Percentiles rank a stretch among this genome's conserved stretches.
These are phyloP conservation scores for Aspergillus cejpii DNA, from an alignment of 2,329 filamentous ascomycete species.

Conservation along the genomic window DNA sequence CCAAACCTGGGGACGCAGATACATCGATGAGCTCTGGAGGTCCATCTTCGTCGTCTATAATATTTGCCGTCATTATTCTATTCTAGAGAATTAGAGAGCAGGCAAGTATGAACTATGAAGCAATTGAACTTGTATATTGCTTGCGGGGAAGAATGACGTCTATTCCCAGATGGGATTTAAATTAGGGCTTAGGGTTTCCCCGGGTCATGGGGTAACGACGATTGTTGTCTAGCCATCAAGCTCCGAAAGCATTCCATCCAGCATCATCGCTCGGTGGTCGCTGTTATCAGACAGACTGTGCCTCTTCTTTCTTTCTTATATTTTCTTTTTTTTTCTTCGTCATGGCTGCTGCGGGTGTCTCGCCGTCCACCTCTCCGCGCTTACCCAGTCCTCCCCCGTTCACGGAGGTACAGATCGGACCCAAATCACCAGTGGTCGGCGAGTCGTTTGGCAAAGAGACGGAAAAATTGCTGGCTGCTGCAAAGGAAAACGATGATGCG, in stretches of 20 bases:
- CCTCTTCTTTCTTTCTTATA: not conserved
- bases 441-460: constrained; percentile 55
- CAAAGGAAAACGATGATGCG: constrained; percentile 60
- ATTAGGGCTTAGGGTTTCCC: constrained; percentile 33
- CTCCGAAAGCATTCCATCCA: constrained; percentile 14
- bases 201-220: constrained; percentile 23
- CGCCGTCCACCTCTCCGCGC: constrained; percentile 71
- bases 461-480: constrained; percentile 47
- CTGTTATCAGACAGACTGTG: not conserved
- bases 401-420: constrained; percentile 85
- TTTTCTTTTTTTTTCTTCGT: constrained; percentile 6
- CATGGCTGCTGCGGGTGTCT: constrained; percentile 44
- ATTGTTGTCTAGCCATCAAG: constrained; percentile 9
- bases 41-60: constrained; percentile 39
- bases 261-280: constrained; percentile 1
- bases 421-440: constrained; percentile 64
- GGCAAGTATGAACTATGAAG: not conserved
- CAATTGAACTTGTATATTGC: not conserved
- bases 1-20: constrained; percentile 23
- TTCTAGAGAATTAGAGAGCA: no score
- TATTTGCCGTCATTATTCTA: constrained; percentile 14
- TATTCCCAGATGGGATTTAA: constrained; percentile 5
- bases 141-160: constrained; percentile 7
- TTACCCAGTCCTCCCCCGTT: constrained; percentile 91
- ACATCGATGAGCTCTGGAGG: constrained; percentile 42